Conservation (phyloP, 805 yeast species). For the Candida endomychidarum region DNA sequence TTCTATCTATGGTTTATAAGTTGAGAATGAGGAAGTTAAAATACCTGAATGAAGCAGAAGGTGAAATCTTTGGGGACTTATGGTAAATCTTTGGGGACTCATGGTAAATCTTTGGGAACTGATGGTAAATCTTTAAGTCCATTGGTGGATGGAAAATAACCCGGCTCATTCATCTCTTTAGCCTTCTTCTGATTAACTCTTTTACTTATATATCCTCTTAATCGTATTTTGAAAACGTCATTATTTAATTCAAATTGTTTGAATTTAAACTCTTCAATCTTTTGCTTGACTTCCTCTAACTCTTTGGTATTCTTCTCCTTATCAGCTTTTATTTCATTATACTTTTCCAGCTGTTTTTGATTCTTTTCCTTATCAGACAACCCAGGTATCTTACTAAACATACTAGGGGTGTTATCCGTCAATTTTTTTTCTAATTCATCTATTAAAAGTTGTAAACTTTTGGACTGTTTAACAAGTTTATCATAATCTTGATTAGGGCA, state of each 20-base stretch:
- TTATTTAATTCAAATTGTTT: constrained; percentile 40
- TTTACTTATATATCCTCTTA: constrained; percentile 36
- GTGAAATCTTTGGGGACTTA: no score
- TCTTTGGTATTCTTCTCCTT: constrained; percentile 20
- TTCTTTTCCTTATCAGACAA: constrained; percentile 20
- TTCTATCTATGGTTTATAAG: no score
- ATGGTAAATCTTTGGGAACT: no score
- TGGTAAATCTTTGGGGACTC: no score
- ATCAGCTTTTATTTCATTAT: constrained; percentile 19
- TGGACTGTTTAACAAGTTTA: constrained; percentile 22
- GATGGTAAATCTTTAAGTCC: constrained; percentile 11
- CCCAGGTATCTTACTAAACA: constrained; percentile 31
- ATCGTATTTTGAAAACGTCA: constrained; percentile 42
- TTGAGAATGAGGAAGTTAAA: no score
- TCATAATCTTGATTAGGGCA: constrained; percentile 36
- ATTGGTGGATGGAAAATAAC: constrained; percentile 41
- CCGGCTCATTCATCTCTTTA: constrained; percentile 33
- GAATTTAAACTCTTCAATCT: constrained; percentile 31
- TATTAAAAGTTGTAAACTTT: constrained; percentile 20
- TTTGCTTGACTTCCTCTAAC: constrained; percentile 18
- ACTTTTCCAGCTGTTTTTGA: constrained; percentile 21
- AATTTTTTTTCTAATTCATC: constrained; percentile 23
- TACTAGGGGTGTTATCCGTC: constrained; percentile 28
- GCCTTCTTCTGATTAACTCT: constrained; percentile 27
- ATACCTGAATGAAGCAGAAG: no score